phyloP scores from a whole-genome alignment of 805 yeast genomes.

The Barnettozyma populi region DNA sequence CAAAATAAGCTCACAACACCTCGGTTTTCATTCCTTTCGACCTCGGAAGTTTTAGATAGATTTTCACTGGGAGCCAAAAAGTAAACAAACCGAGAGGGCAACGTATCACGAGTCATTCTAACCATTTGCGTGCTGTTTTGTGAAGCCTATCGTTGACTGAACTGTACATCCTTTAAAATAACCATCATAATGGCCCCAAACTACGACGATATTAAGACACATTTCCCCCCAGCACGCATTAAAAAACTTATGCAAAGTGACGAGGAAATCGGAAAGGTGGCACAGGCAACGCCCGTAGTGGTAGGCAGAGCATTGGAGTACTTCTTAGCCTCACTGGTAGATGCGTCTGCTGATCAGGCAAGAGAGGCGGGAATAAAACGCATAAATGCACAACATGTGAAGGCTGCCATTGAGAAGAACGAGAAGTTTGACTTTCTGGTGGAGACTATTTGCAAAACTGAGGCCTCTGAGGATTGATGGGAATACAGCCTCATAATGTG shows the following conservation, averaged over 20 bases:
- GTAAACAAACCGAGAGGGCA: background rate
- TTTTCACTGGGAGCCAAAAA: too few relatives aligned
- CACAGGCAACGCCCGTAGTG: conserved; percentile 97
- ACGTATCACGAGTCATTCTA: background rate
- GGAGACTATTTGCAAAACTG: conserved; percentile 39
- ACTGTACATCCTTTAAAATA: too few relatives aligned
- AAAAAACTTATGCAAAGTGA: conserved; percentile 97
- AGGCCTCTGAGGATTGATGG: conserved; percentile 7
- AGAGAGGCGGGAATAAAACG: conserved; percentile 68
- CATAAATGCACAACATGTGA: conserved; percentile 76
- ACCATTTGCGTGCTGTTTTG: background rate
- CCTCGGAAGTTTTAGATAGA: background rate
- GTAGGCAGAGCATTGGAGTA: conserved; percentile 93
- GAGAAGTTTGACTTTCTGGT: conserved; percentile 93
- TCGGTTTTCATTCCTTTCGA: background rate
- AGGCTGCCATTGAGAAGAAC: conserved; percentile 74
- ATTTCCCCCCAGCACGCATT: conserved; percentile 88
- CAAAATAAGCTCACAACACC: background rate
- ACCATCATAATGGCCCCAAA: conserved; percentile 17
- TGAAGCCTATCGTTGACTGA: background rate
- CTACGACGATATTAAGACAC: conserved; percentile 56
- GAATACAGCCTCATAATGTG: background rate
- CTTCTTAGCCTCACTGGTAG: conserved; percentile 85
- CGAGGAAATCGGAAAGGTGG: conserved; percentile 97
- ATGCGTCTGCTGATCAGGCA: conserved; percentile 76